Evolutionary conservation across 2,329 filamentous ascomycete genomes (phyloP).

Genomic region (Scytalidium sp.): DNA sequence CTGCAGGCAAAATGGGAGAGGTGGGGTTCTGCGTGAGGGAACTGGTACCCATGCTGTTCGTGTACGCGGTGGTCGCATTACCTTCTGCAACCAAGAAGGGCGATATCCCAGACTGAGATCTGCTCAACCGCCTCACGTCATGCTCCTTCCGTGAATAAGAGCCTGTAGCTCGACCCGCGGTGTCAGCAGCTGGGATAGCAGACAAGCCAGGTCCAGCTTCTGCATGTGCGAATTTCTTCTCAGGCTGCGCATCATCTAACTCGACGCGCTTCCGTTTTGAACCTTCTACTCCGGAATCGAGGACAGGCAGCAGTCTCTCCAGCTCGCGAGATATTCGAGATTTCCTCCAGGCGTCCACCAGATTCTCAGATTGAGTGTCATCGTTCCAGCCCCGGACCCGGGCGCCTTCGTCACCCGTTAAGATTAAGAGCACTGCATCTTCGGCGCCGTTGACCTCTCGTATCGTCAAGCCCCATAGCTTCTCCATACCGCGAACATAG

Average conservation of each 20-base stretch:
- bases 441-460: conserved; percentile 46
- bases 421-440: conserved; percentile 40
- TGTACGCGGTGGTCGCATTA: not conserved
- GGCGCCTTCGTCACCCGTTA: conserved; percentile 37
- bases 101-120: not conserved
- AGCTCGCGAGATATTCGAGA: conserved; percentile 27
- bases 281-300: conserved; percentile 19
- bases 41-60: not conserved
- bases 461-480: conserved; percentile 53
- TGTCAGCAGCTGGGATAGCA: not conserved
- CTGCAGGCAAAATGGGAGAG: conserved; percentile 23
- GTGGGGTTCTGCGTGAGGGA: not conserved
- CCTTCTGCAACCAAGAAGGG: not conserved
- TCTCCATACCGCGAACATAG: conserved; percentile 71
- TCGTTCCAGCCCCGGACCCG: conserved; percentile 24
- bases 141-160: not conserved
- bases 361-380: conserved; percentile 20
- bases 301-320: conserved; percentile 24
- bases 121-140: not conserved
- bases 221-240: conserved; percentile 7
- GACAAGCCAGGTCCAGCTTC: not conserved
- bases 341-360: conserved; percentile 27
- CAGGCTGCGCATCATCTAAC: conserved; percentile 13
- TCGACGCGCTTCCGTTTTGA: conserved; percentile 22
- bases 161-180: not conserved